Evolutionary conservation across 495 filamentous ascomycete genomes (phyloP).

Genomic region (Cetradonia linearis): DNA sequence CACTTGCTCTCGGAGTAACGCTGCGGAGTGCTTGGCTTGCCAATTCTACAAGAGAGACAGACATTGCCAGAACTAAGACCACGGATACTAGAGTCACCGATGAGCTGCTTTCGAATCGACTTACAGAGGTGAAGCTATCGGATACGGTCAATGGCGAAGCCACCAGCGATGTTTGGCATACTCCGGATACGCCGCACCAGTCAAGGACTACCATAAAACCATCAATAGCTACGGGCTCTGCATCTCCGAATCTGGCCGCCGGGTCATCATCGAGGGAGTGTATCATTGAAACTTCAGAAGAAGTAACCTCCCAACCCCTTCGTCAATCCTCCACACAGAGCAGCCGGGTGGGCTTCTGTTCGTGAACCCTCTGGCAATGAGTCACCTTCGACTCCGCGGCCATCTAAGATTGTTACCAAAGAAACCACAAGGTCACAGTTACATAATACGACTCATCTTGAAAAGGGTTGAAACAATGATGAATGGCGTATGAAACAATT

Average conservation of each 20-base stretch:
- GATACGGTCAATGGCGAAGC: not conserved
- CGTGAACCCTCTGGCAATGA: not conserved
- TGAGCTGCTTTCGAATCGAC: not conserved
- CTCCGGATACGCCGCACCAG: not conserved
- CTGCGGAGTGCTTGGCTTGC: conserved; percentile 47
- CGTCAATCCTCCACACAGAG: not conserved
- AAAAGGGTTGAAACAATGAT: not conserved
- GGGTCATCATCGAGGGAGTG: not conserved
- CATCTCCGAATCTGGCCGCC: not conserved
- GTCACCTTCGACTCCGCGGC: not conserved
- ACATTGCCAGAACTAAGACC: not conserved
- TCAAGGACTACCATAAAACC: not conserved
- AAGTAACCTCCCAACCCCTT: not conserved
- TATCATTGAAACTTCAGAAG: not conserved
- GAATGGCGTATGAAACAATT: not conserved
- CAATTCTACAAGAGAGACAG: conserved; percentile 6
- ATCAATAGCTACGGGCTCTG: not conserved
- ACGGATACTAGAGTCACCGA: not conserved
- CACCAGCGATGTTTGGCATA: not conserved
- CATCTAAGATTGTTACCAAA: not conserved
- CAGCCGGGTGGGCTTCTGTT: not conserved
- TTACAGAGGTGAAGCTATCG: not conserved
- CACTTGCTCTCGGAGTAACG: conserved; percentile 37
- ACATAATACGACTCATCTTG: not conserved
- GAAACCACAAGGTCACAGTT: not conserved